A percentile compares a stretch with the other conserved stretches of the same genome.
These are phyloP conservation scores for Dactylellina haptotyla DNA, from an alignment of 2,329 filamentous ascomycete genomes.

Conservation along the genomic window DNA sequence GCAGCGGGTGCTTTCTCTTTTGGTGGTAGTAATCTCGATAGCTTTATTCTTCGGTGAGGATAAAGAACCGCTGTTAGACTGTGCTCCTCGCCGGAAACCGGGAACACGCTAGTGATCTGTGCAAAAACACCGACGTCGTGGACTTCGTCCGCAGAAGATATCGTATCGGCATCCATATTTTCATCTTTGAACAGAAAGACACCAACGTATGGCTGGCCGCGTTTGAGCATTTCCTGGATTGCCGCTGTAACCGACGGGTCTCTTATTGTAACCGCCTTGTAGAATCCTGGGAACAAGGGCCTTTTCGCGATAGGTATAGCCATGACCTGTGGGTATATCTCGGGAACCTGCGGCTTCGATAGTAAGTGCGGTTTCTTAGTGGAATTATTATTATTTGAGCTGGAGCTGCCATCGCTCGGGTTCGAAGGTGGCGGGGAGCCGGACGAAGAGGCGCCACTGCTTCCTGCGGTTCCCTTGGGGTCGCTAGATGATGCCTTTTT, in stretches of 20 bases:
- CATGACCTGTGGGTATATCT: conserved; percentile 97
- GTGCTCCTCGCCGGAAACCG: conserved; percentile 83
- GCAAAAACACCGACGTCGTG: conserved; percentile 97
- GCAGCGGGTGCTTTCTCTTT: conserved; percentile 62
- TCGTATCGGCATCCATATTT: conserved; percentile 90
- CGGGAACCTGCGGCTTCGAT: conserved; percentile 89
- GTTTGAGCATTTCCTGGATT: conserved; percentile 95
- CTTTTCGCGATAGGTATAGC: conserved; percentile 94
- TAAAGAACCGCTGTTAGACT: conserved; percentile 93
- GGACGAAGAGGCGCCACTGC: conserved; percentile 67
- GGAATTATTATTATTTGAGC: conserved; percentile 72
- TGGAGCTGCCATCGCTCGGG: conserved; percentile 67
- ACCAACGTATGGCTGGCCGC: conserved; percentile 95
- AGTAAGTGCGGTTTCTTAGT: conserved; percentile 72
- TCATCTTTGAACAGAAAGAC: conserved; percentile 98
- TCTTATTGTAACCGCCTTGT: conserved; percentile 97
- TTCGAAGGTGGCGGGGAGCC: conserved; percentile 66
- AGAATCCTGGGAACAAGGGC: conserved; percentile 95
- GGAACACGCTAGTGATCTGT: conserved; percentile 89
- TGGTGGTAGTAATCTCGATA: conserved; percentile 83
- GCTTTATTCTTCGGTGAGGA: conserved; percentile 90
- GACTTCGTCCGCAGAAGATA: conserved; percentile 88
- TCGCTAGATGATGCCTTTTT: conserved; percentile 57
- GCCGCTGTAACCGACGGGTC: conserved; percentile 90
- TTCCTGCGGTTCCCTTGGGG: conserved; percentile 68